Conservation (phyloP, 345 rosid genomes). For the Psidium friedrichsthalianum region DNA sequence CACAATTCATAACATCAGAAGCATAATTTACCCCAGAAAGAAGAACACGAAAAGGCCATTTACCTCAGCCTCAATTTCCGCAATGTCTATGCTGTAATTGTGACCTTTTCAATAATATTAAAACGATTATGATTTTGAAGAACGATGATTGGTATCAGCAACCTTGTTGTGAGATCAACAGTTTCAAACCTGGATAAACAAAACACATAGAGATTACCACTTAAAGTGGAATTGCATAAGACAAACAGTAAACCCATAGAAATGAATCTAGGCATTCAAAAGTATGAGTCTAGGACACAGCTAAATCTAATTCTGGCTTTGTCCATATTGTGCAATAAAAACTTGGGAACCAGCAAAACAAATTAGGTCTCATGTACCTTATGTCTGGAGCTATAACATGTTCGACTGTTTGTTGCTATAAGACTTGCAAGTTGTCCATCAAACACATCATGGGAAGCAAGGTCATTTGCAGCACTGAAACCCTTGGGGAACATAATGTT, state of each 20-base stretch:
- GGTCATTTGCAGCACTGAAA: slow-evolving; percentile 30
- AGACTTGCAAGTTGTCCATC: slow-evolving; percentile 83
- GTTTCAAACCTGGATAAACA: slow-evolving; percentile 76
- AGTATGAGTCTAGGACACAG: not conserved
- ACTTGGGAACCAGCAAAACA: not conserved
- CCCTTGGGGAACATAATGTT: slow-evolving; percentile 51
- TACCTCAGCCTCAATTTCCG: slow-evolving; percentile 83
- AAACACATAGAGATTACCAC: not conserved
- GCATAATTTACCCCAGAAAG: not conserved
- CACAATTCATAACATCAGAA: not conserved
- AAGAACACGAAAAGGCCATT: slow-evolving; percentile 3
- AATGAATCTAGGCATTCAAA: not conserved
- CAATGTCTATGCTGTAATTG: slow-evolving; percentile 76
- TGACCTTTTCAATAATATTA: slow-evolving; percentile 78
- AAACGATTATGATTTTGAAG: slow-evolving; percentile 97
- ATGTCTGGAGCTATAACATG: slow-evolving; percentile 97
- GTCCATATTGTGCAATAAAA: not conserved
- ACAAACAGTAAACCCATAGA: not conserved
- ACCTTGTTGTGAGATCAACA: slow-evolving; percentile 79
- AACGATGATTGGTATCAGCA: slow-evolving; percentile 87
- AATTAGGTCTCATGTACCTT: slow-evolving; percentile 29
- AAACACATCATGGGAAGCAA: slow-evolving; percentile 41
- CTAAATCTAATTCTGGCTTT: not conserved
- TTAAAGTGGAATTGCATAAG: not conserved
- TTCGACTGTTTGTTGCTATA: slow-evolving; percentile 79